Conservation (phyloP, 2,329 filamentous ascomycete genomes). For the Epichloe gansuensis region DNA sequence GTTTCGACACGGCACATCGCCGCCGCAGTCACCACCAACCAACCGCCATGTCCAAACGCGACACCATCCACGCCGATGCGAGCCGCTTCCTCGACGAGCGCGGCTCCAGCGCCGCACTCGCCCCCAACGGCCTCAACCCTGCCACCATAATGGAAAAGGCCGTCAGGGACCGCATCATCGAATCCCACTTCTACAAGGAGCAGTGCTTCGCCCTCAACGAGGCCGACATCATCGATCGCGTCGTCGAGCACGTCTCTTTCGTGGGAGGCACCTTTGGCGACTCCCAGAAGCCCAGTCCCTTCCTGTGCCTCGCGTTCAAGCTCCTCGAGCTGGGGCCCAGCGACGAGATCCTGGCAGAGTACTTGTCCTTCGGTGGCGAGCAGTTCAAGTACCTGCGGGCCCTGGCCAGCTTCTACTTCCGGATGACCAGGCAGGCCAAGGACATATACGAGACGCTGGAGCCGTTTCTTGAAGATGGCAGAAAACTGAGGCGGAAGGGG, state of each 20-base stretch:
- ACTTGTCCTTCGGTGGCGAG: slow-evolving; percentile 63
- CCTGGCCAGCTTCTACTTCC: slow-evolving; percentile 84
- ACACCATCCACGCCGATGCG: slow-evolving; percentile 66
- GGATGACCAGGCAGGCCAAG: slow-evolving; percentile 70
- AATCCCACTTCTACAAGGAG: slow-evolving; percentile 97
- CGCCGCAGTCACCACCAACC: slow-evolving; percentile 2
- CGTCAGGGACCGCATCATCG: slow-evolving; percentile 87
- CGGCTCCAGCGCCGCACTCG: slow-evolving; percentile 62
- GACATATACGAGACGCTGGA: slow-evolving; percentile 74
- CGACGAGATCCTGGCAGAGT: slow-evolving; percentile 67
- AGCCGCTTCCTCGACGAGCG: slow-evolving; percentile 78
- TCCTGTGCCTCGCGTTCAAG: slow-evolving; percentile 91
- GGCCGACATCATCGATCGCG: slow-evolving; percentile 73
- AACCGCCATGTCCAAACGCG: slow-evolving; percentile 23
- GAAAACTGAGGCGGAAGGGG: slow-evolving; percentile 71
- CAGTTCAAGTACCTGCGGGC: slow-evolving; percentile 80
- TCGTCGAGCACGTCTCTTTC: slow-evolving; percentile 67
- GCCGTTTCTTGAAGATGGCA: slow-evolving; percentile 66
- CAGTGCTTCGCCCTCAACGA: slow-evolving; percentile 94
- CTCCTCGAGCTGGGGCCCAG: slow-evolving; percentile 76
- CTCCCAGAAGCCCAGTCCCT: slow-evolving; percentile 78
- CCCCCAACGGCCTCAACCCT: slow-evolving; percentile 81
- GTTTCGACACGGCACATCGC: background rate
- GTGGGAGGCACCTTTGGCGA: slow-evolving; percentile 82
- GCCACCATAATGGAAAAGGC: slow-evolving; percentile 94